Base-by-base conservation (phyloP, 2,329 filamentous ascomycete species). In the Teratosphaeria destructans region DNA sequence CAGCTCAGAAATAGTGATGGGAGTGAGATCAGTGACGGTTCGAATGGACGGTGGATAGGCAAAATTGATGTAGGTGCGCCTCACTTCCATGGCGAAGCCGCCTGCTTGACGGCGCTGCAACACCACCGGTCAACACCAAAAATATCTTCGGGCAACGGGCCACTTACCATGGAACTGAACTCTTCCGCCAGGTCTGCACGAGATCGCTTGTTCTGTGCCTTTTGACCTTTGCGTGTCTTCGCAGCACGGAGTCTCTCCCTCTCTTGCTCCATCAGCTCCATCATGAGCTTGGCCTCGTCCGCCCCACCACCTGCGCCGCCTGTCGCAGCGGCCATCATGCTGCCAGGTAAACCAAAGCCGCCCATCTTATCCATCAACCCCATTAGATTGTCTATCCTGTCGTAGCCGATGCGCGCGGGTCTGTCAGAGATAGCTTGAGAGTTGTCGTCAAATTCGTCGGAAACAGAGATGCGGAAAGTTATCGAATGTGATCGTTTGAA, bases 11-110 rank as follows among this genome's bases (percentile, higher is more conserved):
- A 70, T 57, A 6, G 47, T 53, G 39, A 68, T 65, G 12, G 59
- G 59, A 8, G 52, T 57, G 11, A 69, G 62, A 5, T 64, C 35
- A 1, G 54, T 34, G 26, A 66, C 55, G 32, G 64, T 59, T 3
- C 27, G 55, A 11, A 53, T 60, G 54, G 58, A 67, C 26, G 67
- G 65, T 27, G 65, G 61, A 53, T 69, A 68, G 7, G 64, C 57
- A 23, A 64, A 54, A 10, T 56, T 53, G 34, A 66, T 60, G 56
- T 61, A 56, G 49, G 29, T 29, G 14, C n/a, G 56, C n/a, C 43
- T n/a, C 43, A 49, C 7, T 3, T 19, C 5, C 12, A 19, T 19
- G n/a, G 5, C 43, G 3, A 16, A 49, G 43, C 43, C n/a, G 14
- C 5, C 2, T 19, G 14, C 16, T 49, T 49, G 43, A 49, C n/a